Conservation (phyloP, 129 eudicot genomes). For the Helichrysum umbraculigerum region DNA sequence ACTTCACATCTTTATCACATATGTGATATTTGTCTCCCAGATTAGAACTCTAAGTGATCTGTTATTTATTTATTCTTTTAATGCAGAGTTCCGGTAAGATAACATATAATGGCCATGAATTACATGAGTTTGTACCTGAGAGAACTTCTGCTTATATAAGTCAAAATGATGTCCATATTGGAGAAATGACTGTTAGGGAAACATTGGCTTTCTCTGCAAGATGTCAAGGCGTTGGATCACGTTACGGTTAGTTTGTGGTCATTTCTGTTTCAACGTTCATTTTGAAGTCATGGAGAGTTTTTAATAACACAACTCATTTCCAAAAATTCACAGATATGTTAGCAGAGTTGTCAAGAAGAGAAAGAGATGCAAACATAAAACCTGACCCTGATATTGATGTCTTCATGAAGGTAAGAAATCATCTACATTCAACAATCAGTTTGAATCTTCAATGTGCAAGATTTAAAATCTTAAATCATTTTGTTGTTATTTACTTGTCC, state of each 20-base stretch:
- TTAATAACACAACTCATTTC: slow-evolving; percentile 4
- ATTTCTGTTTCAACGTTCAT: neutral
- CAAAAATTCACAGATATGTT: slow-evolving; percentile 62
- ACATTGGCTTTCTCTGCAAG: slow-evolving; percentile 84
- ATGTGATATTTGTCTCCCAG: neutral
- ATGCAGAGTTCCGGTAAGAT: slow-evolving; percentile 65
- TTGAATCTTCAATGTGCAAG: slow-evolving; percentile 1
- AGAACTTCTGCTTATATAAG: slow-evolving; percentile 91
- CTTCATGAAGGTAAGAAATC: slow-evolving; percentile 69
- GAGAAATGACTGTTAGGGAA: slow-evolving; percentile 97
- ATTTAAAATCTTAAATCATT: neutral
- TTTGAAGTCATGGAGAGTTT: neutral
- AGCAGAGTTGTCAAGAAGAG: slow-evolving; percentile 84
- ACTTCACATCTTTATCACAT: neutral
- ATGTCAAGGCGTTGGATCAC: slow-evolving; percentile 87
- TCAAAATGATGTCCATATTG: slow-evolving; percentile 86
- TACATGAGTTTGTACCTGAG: slow-evolving; percentile 83
- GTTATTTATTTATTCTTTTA: slow-evolving; percentile 6
- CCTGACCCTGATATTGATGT: slow-evolving; percentile 89
- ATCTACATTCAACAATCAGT: neutral
- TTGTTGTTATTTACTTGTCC: slow-evolving; percentile 11
- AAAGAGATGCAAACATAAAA: slow-evolving; percentile 69
- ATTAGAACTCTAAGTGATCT: slow-evolving; percentile 13
- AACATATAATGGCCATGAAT: slow-evolving; percentile 75
- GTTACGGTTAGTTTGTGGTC: slow-evolving; percentile 59